Conservation (phyloP, 78 protist species). For the Neovahlkampfia damariscottae region DNA sequence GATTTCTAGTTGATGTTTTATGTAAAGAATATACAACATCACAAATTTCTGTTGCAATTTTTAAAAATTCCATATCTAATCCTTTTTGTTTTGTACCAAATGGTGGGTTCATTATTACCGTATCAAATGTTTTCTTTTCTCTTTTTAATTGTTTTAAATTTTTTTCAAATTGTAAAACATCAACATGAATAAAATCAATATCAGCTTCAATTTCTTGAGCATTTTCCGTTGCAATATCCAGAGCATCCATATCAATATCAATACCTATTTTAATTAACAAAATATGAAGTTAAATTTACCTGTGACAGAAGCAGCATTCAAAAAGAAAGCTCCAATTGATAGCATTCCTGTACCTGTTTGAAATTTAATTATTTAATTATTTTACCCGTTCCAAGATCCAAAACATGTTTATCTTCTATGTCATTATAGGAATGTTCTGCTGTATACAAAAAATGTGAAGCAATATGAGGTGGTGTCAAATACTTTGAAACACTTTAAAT, state of each 20-base stretch:
- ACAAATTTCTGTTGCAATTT: background rate
- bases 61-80: slow-evolving; percentile 1
- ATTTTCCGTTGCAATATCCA: background rate
- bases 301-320: too few species aligned
- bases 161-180: background rate
- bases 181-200: background rate
- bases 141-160: background rate
- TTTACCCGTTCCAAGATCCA: slow-evolving; percentile 23
- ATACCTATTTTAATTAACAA: background rate
- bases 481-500: background rate
- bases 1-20: slow-evolving; percentile 6
- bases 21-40: slow-evolving; percentile 1
- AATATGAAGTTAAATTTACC: background rate
- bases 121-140: background rate
- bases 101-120: slow-evolving; percentile 14
- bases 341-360: slow-evolving; percentile 27
- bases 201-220: background rate
- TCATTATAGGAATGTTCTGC: slow-evolving; percentile 2
- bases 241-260: slow-evolving; percentile 11
- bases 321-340: background rate
- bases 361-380: too few species aligned
- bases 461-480: background rate
- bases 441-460: background rate
- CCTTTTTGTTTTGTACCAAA: slow-evolving; percentile 13
- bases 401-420: background rate